Evolutionary conservation across 1,284 basidiomycete genomes (phyloP), one percentile per base, ranked within the genome.

Genomic region (Papiliotrema terrestris): DNA sequence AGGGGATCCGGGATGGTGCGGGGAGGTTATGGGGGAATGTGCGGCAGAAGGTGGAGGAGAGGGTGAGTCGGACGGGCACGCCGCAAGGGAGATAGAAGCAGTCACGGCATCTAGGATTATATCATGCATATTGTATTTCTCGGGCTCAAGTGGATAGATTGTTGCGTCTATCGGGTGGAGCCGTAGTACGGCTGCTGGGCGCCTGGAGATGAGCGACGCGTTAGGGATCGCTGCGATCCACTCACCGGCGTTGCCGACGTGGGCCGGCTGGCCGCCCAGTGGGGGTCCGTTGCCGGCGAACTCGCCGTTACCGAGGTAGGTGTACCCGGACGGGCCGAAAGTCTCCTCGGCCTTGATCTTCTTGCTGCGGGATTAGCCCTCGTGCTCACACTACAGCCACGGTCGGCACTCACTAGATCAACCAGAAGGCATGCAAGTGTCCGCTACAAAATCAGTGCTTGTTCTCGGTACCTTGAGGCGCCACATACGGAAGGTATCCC

Each of bases 31-130:
- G 95, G 64, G 91, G 88, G 17, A 92, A 88, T 73, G 87, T 96
- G 45, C 87, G 86, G 77, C 89, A 91, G 68, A 87, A 88, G 1
- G 91, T 94, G 45, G 91, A 93, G 77, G 89, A 92, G 70, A 88
- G 91, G 1, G 91, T 93, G 36, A 90, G 91, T 60, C 55, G 76
- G 26, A 62, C 64, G 2, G 66, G 63, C 6, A 75, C 76, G 32
- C 76, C 75, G 3, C 63, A 57, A 20, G 60, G 29, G 6, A 32
- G 29, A 32, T 32, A 32, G 29, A 32, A n/a, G n/a, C 29, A 11
- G 29, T 32, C 29, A 11, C 29, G 29, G 29, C 6, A 32, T 32
- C 11, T 5, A 11, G 29, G 11, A 11, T 6, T 32, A 32, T 11
- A 32, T 32, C 29, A 32, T 32, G 29, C 29, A 32, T 32, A 32